These are phyloP conservation scores for Suhomyces vadensis DNA, from an alignment of 805 yeast genomes.

Conservation along the genomic window DNA sequence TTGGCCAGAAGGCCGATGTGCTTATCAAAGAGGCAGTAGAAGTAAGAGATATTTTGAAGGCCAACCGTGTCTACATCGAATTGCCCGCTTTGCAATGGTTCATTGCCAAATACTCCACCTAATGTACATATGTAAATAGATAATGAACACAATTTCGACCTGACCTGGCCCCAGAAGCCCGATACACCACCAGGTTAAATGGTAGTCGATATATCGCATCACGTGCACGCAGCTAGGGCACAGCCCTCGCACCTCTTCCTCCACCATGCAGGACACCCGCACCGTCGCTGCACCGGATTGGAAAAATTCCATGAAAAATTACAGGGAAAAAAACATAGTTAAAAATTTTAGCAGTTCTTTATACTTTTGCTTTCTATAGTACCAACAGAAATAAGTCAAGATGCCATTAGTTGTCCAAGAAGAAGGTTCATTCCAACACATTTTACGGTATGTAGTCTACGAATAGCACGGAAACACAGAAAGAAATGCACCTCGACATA, in stretches of 20 bases:
- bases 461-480: neutral
- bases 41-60: constrained; percentile 80
- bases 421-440: constrained; percentile 99
- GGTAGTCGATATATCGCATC: too few species aligned
- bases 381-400: constrained; percentile 33
- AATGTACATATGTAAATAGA: constrained; percentile 16
- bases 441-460: constrained; percentile 83
- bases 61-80: constrained; percentile 75
- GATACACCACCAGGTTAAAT: too few species aligned
- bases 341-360: constrained; percentile 17
- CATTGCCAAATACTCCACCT: constrained; percentile 32
- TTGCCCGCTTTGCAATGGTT: constrained; percentile 66
- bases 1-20: constrained; percentile 59
- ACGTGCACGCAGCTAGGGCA: constrained; percentile 14
- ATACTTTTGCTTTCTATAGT: constrained; percentile 14
- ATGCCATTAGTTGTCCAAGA: constrained; percentile 99
- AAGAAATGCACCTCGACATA: neutral
- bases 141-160: neutral
- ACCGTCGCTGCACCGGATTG: constrained; percentile 5
- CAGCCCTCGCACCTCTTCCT: neutral
- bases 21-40: constrained; percentile 75
- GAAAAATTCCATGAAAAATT: constrained; percentile 16
- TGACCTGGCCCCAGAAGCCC: too few species aligned
- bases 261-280: constrained; percentile 5
- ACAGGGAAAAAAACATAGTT: constrained; percentile 21